Conservation (phyloP, 208 protist genomes). For the Crithidia sp. region DNA sequence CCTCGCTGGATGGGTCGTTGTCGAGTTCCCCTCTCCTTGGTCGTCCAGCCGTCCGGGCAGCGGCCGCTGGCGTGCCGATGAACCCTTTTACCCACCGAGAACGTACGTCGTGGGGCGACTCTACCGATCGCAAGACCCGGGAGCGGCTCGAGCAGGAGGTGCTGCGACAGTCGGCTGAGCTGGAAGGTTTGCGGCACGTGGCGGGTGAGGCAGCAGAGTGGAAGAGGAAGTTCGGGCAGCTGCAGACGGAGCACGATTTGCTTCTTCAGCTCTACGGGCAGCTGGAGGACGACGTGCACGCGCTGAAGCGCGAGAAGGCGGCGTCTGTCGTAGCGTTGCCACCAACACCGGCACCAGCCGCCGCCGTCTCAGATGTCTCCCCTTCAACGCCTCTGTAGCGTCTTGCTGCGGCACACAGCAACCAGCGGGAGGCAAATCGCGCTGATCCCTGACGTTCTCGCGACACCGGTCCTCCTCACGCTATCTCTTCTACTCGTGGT, state of each 20-base stretch:
- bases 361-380: too few species aligned
- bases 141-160: constrained; percentile 74
- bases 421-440: too few species aligned
- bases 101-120: constrained; percentile 24
- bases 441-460: too few species aligned
- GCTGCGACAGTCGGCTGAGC: constrained; percentile 73
- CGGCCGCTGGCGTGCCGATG: constrained; percentile 10
- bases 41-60: background rate
- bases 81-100: constrained; percentile 27
- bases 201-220: constrained; percentile 36
- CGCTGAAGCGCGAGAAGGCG: constrained; percentile 11
- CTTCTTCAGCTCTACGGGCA: constrained; percentile 86
- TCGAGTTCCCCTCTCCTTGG: background rate
- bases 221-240: constrained; percentile 35
- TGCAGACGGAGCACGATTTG: constrained; percentile 66
- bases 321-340: background rate
- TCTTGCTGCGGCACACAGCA: too few species aligned
- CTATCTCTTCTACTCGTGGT: too few species aligned
- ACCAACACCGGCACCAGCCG: background rate
- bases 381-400: too few species aligned
- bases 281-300: constrained; percentile 59
- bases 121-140: constrained; percentile 29
- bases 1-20: constrained; percentile 14
- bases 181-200: constrained; percentile 56
- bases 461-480: too few species aligned